Evolutionary conservation across 2,329 filamentous ascomycete species (phyloP), one percentile per base, ranked within the genome.

Genomic region (Aspergillus alliaceus): DNA sequence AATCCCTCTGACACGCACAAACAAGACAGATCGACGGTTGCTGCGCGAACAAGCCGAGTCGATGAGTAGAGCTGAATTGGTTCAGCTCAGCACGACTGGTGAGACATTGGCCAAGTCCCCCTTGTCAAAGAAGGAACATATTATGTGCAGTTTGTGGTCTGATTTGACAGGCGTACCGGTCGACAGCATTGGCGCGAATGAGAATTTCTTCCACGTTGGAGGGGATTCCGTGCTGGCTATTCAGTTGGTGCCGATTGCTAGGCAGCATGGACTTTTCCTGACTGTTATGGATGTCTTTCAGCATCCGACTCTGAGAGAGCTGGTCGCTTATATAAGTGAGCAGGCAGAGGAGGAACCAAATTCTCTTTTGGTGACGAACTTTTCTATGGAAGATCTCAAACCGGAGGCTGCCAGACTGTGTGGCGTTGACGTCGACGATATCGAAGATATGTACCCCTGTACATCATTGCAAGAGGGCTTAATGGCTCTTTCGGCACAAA

Each of bases 381-480:
- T n/a, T n/a, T n/a, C n/a, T 31, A 31, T 31, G 29, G 7, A 31
- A 31, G 7, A 31, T 31, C 11, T 7, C 29, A 31, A 31, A n/a
- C n/a, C n/a, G n/a, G n/a, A n/a, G n/a, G n/a, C n/a, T n/a, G n/a
- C n/a, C n/a, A n/a, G n/a, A n/a, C n/a, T n/a, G n/a, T 37, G 35
- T 32, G 20, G 25, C 27, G n/a, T 42, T 11, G 1, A 22, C 50
- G 7, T 54, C 51, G 40, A 44, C 8, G 52, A 61, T 5, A 63
- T 75, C 5, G 69, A 74, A 51, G 74, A 78, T 55, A 64, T 69
- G 1, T 75, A 75, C 53, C 74, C 75, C 1, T 72, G 68, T 8
- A 77, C 71, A 6, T 63, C 75, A 5, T 62, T 78, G 1, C 76
- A 78, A 56, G 74, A 76, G 61, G 75, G 73, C 4, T 65, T 78